Evolutionary conservation across 495 filamentous ascomycete species (phyloP).

Genomic region (Pseudotulostoma volvatum): DNA sequence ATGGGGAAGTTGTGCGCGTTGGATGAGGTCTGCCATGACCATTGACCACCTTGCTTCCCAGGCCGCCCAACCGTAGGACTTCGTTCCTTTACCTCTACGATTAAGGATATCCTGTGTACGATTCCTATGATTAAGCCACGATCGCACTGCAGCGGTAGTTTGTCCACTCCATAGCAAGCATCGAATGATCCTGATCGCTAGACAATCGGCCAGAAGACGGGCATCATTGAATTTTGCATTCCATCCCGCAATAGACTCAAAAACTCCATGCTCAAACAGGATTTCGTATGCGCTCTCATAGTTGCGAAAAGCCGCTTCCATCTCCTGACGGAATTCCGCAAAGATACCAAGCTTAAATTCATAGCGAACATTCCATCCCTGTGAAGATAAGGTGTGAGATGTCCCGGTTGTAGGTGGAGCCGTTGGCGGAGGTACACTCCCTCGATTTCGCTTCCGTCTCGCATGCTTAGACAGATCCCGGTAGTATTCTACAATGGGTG

Average conservation of each 20-base stretch:
- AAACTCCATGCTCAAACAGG: slow-evolving; percentile 60
- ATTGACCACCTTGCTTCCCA: slow-evolving; percentile 75
- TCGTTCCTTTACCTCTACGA: slow-evolving; percentile 63
- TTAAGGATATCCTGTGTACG: slow-evolving; percentile 61
- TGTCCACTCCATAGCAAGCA: slow-evolving; percentile 63
- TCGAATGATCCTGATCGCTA: slow-evolving; percentile 62
- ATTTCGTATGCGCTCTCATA: slow-evolving; percentile 75
- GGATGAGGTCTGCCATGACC: slow-evolving; percentile 67
- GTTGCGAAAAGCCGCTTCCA: slow-evolving; percentile 66
- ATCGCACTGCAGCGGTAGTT: slow-evolving; percentile 54
- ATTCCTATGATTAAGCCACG: slow-evolving; percentile 58
- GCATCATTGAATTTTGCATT: slow-evolving; percentile 74
- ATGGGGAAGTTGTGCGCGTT: slow-evolving; percentile 35
- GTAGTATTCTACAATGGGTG: slow-evolving; percentile 64
- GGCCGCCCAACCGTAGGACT: slow-evolving; percentile 72
- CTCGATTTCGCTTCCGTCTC: slow-evolving; percentile 64
- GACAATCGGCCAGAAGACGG: slow-evolving; percentile 59
- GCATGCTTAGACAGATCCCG: slow-evolving; percentile 77
- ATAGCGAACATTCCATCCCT: slow-evolving; percentile 81
- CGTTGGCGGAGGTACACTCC: slow-evolving; percentile 62
- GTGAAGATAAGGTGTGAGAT: slow-evolving; percentile 63
- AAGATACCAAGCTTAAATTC: slow-evolving; percentile 85
- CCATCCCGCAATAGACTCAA: slow-evolving; percentile 78
- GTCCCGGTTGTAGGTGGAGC: slow-evolving; percentile 68
- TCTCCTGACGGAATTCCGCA: slow-evolving; percentile 79